Evolutionary conservation across 208 protist genomes (phyloP), one percentile per base, ranked within the genome.

Genomic region (Crithidia acanthocephali): DNA sequence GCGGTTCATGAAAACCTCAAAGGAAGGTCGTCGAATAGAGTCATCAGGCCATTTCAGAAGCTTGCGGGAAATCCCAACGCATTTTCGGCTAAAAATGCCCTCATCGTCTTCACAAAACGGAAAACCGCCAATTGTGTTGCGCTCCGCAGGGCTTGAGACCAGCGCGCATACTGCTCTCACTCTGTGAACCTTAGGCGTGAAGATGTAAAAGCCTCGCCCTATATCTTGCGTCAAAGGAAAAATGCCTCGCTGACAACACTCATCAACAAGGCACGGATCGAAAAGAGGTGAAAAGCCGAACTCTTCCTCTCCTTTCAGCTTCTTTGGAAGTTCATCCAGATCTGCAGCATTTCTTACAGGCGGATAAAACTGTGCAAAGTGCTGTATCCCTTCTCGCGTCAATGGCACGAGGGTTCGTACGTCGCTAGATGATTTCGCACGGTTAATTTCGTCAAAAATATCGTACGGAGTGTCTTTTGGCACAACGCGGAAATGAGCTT

Each of bases 1-100:
- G 13, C 87, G 76, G 56, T 97, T 95, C 11, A 97, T 57, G 62
- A 88, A 95, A 2, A 94, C 70, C 53, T 85, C 77, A 64, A 92
- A 93, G 0, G 77, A 74, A 1, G 65, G 47, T 13, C 37, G 33
- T 40, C 45, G 57, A 4, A 32, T 79, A 1, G 25, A 55, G n/a
- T 74, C 60, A 56, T 87, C 73, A 4, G 74, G 75, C 33, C 35
- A 5, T 57, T 71, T 65, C 13, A 76, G 53, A 58, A 88, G 74
- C 51, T 86, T 89, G 60, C 83, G 87, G 1, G 80, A 86, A n/a
- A 91, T 68, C 0, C 80, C 74, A 5, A 95, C 51, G 18, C 59
- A 51, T 20, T 65, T 32, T 10, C 56, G 40, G 4, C 65, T 27
- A 66, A 81, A 85, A 47, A 82, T 65, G 15, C 72, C 79, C 3